phyloP scores from a whole-genome alignment of 768 basidiomycete genomes.

The Sarcomyxa edulis region DNA sequence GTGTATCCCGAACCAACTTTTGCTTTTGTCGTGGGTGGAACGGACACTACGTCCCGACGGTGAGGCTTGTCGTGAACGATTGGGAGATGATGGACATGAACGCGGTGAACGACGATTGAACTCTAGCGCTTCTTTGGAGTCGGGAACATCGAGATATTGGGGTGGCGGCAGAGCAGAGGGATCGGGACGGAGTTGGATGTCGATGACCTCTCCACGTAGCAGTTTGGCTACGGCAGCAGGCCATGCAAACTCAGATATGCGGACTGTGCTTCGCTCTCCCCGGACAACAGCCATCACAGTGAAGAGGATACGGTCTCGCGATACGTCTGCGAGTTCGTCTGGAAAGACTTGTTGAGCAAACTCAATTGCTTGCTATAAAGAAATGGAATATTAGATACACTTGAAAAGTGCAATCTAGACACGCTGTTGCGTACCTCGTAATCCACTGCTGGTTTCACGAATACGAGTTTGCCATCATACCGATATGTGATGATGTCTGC shows the following conservation, averaged over 20 bases:
- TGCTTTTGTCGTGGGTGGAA: too few relatives aligned
- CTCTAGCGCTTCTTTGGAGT: constrained; percentile 13
- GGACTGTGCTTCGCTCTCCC: constrained; percentile 26
- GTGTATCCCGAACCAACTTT: too few relatives aligned
- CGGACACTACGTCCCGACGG: too few relatives aligned
- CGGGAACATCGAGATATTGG: constrained; percentile 31
- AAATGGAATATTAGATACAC: too few relatives aligned
- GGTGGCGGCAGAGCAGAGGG: constrained; percentile 30
- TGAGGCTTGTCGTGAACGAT: too few relatives aligned
- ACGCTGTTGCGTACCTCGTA: constrained; percentile 46
- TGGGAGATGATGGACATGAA: too few relatives aligned
- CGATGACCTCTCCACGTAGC: constrained; percentile 43
- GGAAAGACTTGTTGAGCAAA: constrained; percentile 46
- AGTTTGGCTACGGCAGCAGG: constrained; percentile 31
- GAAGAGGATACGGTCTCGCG: constrained; percentile 40
- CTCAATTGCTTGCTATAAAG: constrained; percentile 41
- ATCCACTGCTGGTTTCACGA: constrained; percentile 37
- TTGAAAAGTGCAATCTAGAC: too few relatives aligned
- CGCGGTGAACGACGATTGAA: too few relatives aligned
- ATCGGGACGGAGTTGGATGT: constrained; percentile 33
- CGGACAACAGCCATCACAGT: constrained; percentile 28
- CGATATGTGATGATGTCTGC: constrained; percentile 51
- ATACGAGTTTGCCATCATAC: constrained; percentile 36
- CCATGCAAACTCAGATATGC: constrained; percentile 53
- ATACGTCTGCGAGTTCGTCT: constrained; percentile 28